phyloP scores from a whole-genome alignment of 2,329 filamentous ascomycete species.

The Phoma sp. region DNA sequence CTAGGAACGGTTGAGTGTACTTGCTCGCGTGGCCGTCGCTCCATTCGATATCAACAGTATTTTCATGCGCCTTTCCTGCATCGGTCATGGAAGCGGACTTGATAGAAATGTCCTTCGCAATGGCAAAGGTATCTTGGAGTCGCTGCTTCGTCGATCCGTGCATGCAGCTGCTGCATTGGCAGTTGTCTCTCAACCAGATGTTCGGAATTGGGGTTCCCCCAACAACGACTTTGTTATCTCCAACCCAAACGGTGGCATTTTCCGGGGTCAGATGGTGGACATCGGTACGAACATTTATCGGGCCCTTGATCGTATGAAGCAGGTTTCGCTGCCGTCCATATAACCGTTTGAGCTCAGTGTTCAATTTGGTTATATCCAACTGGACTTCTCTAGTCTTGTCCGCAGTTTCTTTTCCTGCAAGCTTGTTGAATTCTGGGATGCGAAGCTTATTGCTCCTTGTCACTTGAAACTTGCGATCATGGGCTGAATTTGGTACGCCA shows the following conservation, averaged over 20 bases:
- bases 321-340: not conserved
- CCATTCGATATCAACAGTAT: conserved; percentile 38
- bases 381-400: not conserved
- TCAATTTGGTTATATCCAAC: not conserved
- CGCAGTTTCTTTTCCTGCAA: not conserved
- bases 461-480: no score
- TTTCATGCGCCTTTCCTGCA: not conserved
- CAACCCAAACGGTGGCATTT: not conserved
- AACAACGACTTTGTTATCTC: conserved; percentile 13
- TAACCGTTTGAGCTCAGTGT: not conserved
- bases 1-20: conserved; percentile 71
- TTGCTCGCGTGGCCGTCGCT: conserved; percentile 72
- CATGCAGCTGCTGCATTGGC: conserved; percentile 71
- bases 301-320: not conserved
- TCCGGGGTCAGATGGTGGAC: not conserved
- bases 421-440: not conserved
- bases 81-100: conserved; percentile 15
- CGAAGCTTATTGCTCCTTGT: not conserved
- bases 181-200: conserved; percentile 68
- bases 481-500: not conserved
- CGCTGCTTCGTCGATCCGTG: conserved; percentile 75
- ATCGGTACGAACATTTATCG: not conserved
- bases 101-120: conserved; percentile 40
- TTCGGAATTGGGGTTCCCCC: conserved; percentile 18
- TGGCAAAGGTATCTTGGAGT: conserved; percentile 70